Conservation (phyloP, 2,329 filamentous ascomycete genomes). For the Byssothecium circinans region DNA sequence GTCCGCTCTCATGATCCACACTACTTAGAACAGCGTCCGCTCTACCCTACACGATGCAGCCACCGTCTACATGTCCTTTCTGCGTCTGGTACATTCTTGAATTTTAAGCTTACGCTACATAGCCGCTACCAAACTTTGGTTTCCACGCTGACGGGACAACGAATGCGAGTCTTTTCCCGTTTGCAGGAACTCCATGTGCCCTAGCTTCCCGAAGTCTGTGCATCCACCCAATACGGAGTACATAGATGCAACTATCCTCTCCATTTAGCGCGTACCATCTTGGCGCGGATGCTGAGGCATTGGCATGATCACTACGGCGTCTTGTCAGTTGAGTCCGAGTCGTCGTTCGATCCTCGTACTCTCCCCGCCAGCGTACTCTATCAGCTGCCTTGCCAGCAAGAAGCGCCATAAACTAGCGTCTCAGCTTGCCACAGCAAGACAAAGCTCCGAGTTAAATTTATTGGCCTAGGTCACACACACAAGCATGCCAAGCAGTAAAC, state of each 20-base stretch:
- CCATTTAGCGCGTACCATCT: neutral
- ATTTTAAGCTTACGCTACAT: conserved; percentile 39
- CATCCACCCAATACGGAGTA: neutral
- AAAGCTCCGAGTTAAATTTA: conserved; percentile 33
- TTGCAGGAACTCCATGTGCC: neutral
- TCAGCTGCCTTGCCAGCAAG: conserved; percentile 20
- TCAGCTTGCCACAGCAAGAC: conserved; percentile 36
- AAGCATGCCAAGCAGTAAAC: conserved; percentile 38
- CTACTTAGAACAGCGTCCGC: conserved; percentile 25
- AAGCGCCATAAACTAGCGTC: conserved; percentile 19
- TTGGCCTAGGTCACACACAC: conserved; percentile 34
- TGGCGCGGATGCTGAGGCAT: neutral
- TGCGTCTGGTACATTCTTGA: conserved; percentile 27
- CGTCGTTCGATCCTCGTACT: neutral
- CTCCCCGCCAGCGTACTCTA: conserved; percentile 22
- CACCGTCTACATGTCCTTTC: conserved; percentile 14
- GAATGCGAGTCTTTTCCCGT: neutral
- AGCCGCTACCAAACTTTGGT: conserved; percentile 20
- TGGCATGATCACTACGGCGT: conserved; percentile 3
- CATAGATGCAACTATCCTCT: too few relatives aligned
- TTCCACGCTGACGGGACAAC: conserved; percentile 30
- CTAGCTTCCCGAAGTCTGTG: neutral
- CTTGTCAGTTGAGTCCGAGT: neutral
- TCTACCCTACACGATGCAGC: conserved; percentile 25
- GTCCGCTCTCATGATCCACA: conserved; percentile 10